phyloP scores from a whole-genome alignment of 805 yeast genomes.

The Zygoascus ofunaensis region DNA sequence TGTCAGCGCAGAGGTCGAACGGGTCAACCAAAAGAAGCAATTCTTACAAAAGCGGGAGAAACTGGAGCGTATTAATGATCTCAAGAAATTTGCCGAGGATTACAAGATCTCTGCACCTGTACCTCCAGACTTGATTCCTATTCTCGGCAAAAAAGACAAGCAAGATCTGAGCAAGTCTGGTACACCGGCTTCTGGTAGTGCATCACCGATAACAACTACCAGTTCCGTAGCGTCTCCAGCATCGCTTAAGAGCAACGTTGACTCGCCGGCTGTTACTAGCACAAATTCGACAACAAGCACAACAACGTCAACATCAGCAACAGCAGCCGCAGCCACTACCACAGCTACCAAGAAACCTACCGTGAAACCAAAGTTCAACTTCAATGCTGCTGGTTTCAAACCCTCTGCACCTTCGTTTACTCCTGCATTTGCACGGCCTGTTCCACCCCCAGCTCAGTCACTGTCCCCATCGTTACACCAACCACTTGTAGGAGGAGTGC shows the following conservation, averaged over 20 bases:
- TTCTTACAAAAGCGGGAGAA: conserved; percentile 23
- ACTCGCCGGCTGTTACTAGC: not conserved
- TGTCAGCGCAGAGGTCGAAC: conserved; percentile 25
- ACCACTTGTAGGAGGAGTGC: not conserved
- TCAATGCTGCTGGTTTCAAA: conserved; percentile 53
- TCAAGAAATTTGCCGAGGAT: conserved; percentile 70
- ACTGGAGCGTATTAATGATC: conserved; percentile 29
- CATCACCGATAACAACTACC: conserved; percentile 7
- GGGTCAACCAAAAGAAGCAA: conserved; percentile 23
- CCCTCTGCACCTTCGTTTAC: conserved; percentile 54
- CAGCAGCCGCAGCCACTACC: conserved; percentile 15
- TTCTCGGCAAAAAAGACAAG: conserved; percentile 54
- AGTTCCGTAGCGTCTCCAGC: conserved; percentile 5
- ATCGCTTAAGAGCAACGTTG: conserved; percentile 4
- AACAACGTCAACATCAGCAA: conserved; percentile 6
- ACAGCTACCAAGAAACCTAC: conserved; percentile 16
- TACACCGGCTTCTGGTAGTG: conserved; percentile 8
- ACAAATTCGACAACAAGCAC: conserved; percentile 1
- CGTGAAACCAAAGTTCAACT: conserved; percentile 43
- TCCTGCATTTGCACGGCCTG: conserved; percentile 14
- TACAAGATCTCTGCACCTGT: conserved; percentile 51
- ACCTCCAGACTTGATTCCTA: conserved; percentile 62
- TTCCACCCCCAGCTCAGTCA: conserved; percentile 16
- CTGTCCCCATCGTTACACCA: conserved; percentile 20
- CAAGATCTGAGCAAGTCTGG: conserved; percentile 41